Evolutionary conservation across 345 rosid genomes (phyloP), one percentile per base, ranked within the genome.

Genomic region (Aquilaria yunnanensis): DNA sequence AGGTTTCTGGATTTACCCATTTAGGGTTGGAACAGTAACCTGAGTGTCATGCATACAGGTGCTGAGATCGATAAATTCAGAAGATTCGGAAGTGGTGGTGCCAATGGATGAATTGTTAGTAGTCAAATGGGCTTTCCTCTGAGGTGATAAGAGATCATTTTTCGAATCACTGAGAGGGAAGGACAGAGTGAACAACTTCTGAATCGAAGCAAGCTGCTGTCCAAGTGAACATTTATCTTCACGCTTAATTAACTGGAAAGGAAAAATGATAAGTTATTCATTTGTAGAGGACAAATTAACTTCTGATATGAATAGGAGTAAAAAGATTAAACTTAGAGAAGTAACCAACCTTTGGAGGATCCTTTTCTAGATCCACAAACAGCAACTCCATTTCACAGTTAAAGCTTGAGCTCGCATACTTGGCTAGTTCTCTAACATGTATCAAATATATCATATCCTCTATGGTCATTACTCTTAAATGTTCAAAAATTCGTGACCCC

Each of bases 381-480:
- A 73, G 70, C 63, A 85, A 63, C 52, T 70, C 80, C 3, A 73
- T 73, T 63, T 86, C 82, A 49, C 73, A 74, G 66, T 59, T 77
- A 78, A 93, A 75, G 80, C 91, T 85, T 51, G 80, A 76, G 8
- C 58, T 72, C 12, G 76, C 89, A 71, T 77, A 75, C 74, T 86
- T 72, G 1, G 87, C 81, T 10, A 90, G 72, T 57, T 67, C 88
- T 75, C 67, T 79, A 14, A 67, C 68, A 60, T 90, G 92, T 49
- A 84, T 70, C 79, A 93, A 68, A 74, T 85, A 93, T 70, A 93
- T 86, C 96, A 93, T 93, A 57, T 90, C 98, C 32, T 89, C 97
- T 48, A 93, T 77, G 46, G 86, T 71, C 94, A 90, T 86, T 50
- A 90, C 83, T 67, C 69, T 93, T 51, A 93, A 72, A 62, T 76